Evolutionary conservation across 305 asterid species (phyloP).

Genomic region (Fraxinus albicans): DNA sequence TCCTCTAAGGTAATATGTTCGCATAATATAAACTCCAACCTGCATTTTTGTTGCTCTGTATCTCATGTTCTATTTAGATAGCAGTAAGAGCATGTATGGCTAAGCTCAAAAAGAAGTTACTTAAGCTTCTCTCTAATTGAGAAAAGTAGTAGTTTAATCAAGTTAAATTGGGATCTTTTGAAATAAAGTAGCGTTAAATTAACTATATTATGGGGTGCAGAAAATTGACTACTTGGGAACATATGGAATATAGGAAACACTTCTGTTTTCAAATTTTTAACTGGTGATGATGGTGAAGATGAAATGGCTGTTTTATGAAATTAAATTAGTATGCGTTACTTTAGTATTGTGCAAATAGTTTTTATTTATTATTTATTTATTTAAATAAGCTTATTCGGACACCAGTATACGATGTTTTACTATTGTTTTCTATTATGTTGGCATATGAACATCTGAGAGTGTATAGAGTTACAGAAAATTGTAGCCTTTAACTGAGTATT

Average conservation of each 20-base stretch:
- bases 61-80: not conserved
- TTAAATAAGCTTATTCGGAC: not conserved
- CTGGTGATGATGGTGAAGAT: not conserved
- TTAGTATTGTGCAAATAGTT: not conserved
- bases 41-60: not conserved
- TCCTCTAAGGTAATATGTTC: constrained; percentile 19
- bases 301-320: not conserved
- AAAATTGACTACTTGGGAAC: not conserved
- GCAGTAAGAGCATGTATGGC: not conserved
- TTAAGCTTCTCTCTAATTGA: not conserved
- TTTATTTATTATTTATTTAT: no score
- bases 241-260: not conserved
- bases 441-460: not conserved
- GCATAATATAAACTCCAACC: not conserved
- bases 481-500: not conserved
- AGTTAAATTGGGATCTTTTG: not conserved
- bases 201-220: not conserved
- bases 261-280: not conserved
- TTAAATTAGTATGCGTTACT: not conserved
- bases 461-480: not conserved
- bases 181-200: not conserved
- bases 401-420: not conserved
- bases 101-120: not conserved
- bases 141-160: not conserved
- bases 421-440: not conserved